These are phyloP conservation scores for Komagataella pastoris DNA, from an alignment of 805 yeast genomes.

Conservation along the genomic window DNA sequence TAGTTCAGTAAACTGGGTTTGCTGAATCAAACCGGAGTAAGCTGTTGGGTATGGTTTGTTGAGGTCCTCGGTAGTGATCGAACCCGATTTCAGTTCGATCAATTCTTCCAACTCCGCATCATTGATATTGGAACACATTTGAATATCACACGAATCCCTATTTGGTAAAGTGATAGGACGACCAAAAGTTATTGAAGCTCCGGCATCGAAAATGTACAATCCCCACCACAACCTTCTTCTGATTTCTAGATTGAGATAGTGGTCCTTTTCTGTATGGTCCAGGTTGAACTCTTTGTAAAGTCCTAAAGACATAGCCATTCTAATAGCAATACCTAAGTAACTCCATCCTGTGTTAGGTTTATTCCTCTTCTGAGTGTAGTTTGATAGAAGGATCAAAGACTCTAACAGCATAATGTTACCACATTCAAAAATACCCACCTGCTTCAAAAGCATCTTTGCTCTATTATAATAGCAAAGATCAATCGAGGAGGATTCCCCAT, in stretches of 20 bases:
- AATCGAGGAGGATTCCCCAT: conserved; percentile 36
- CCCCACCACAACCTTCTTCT: conserved; percentile 63
- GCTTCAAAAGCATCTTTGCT: conserved; percentile 28
- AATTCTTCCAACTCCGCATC: conserved; percentile 23
- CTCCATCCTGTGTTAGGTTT: conserved; percentile 63
- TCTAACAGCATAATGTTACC: conserved; percentile 44
- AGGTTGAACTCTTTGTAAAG: conserved; percentile 39
- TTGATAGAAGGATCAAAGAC: conserved; percentile 39
- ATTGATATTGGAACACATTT: conserved; percentile 34
- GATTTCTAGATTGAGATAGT: conserved; percentile 33
- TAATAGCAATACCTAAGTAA: conserved; percentile 46
- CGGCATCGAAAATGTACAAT: conserved; percentile 46
- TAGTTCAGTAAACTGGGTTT: conserved; percentile 32
- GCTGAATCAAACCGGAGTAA: conserved; percentile 45
- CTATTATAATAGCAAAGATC: conserved; percentile 41
- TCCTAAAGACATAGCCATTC: conserved; percentile 59
- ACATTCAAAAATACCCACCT: conserved; percentile 38
- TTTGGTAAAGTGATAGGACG: conserved; percentile 45
- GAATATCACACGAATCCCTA: conserved; percentile 31
- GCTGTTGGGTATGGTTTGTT: conserved; percentile 32
- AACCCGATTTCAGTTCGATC: conserved; percentile 9
- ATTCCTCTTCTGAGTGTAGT: conserved; percentile 50
- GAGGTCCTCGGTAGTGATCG: conserved; percentile 8
- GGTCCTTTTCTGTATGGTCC: conserved; percentile 14
- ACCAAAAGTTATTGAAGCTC: conserved; percentile 52